Percentiles rank a stretch among this genome's conserved stretches.
Conservation (phyloP, 768 basidiomycete species). For the Boletus tomentosulus region DNA sequence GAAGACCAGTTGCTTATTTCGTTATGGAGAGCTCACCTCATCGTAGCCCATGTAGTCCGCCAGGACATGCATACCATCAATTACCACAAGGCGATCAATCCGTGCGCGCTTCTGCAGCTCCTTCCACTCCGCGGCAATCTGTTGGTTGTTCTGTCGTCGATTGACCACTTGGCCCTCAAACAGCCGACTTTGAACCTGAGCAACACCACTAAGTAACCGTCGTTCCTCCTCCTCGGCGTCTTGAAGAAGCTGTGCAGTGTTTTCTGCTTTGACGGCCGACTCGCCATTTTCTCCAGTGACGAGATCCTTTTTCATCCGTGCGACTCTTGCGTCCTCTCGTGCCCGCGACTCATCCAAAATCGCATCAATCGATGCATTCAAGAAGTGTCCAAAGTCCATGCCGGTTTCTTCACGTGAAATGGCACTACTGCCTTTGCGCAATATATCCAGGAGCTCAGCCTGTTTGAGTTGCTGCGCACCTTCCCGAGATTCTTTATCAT, state of each 20-base stretch:
- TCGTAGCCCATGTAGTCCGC: constrained; percentile 25
- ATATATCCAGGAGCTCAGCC: constrained; percentile 50
- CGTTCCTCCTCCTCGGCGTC: constrained; percentile 54
- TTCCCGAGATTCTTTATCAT: constrained; percentile 21
- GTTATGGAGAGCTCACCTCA: constrained; percentile 21
- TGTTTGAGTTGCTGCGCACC: constrained; percentile 32
- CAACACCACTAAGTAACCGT: constrained; percentile 48
- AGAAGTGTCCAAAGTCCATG: constrained; percentile 41
- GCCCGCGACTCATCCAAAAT: constrained; percentile 45
- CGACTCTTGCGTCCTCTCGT: constrained; percentile 41
- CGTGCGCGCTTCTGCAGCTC: constrained; percentile 44
- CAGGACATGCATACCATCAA: constrained; percentile 35
- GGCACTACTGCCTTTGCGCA: constrained; percentile 56
- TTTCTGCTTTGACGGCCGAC: constrained; percentile 13
- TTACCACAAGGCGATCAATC: constrained; percentile 36
- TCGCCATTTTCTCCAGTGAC: constrained; percentile 9
- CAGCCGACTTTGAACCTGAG: constrained; percentile 52
- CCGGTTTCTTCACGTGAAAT: constrained; percentile 38
- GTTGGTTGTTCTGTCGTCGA: constrained; percentile 32
- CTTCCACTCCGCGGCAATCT: constrained; percentile 46
- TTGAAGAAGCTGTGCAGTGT: constrained; percentile 28
- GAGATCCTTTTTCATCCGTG: constrained; percentile 42
- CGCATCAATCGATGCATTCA: constrained; percentile 39
- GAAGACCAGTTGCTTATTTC: background rate
- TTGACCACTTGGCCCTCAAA: constrained; percentile 50